A percentile compares a stretch with the other conserved stretches of the same genome.
Conservation (phyloP, 331 rosid species). For the Stylosanthes scabra region DNA sequence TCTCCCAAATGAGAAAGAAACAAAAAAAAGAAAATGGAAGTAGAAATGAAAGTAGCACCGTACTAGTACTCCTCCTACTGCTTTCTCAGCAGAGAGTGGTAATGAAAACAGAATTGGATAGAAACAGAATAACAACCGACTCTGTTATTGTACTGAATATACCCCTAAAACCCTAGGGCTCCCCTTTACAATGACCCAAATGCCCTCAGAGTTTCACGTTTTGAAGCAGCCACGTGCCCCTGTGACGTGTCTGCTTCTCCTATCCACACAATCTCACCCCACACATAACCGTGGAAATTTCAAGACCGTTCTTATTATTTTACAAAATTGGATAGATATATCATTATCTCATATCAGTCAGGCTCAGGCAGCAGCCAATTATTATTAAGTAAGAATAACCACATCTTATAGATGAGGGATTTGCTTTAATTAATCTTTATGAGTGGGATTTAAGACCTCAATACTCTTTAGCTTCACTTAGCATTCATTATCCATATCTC, state of each 20-base stretch:
- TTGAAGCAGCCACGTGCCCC: slow-evolving; percentile 46
- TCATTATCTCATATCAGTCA: not conserved
- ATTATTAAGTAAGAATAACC: slow-evolving; percentile 25
- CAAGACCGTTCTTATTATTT: slow-evolving; percentile 11
- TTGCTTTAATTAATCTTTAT: slow-evolving; percentile 16
- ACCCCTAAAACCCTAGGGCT: slow-evolving; percentile 48
- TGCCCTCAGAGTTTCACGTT: slow-evolving; percentile 39
- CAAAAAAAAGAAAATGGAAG: no score
- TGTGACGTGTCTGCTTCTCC: slow-evolving; percentile 26
- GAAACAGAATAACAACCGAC: slow-evolving; percentile 52
- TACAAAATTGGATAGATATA: slow-evolving; percentile 10
- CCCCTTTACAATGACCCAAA: slow-evolving; percentile 40
- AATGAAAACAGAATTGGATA: not conserved
- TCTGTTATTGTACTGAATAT: slow-evolving; percentile 32
- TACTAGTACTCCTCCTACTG: not conserved
- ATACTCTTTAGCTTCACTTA: not conserved
- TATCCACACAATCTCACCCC: not conserved
- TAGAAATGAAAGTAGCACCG: not conserved
- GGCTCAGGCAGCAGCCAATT: not conserved
- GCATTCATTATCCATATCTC: not conserved
- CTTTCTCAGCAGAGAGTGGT: not conserved
- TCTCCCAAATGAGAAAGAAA: no score
- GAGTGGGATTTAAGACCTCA: slow-evolving; percentile 1
- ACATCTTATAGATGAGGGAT: slow-evolving; percentile 34
- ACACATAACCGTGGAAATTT: slow-evolving; percentile 35